These are phyloP conservation scores for Bauhinia variegata DNA, from an alignment of 306 rosid genomes.

Conservation along the genomic window DNA sequence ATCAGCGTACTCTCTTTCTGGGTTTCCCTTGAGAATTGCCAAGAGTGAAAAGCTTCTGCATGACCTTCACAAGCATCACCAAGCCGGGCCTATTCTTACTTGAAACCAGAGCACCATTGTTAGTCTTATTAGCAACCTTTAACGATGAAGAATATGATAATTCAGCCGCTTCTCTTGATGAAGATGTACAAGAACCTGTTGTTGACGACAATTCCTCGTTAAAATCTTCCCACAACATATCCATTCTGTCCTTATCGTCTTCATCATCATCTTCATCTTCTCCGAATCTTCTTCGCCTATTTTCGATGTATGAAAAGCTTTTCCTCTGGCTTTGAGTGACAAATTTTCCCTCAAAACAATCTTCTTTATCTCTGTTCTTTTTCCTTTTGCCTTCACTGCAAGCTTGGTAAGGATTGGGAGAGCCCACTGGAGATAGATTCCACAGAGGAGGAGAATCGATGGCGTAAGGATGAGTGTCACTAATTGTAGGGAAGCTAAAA, in stretches of 20 bases:
- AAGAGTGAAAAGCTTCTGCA: constrained; percentile 51
- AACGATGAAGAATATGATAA: constrained; percentile 27
- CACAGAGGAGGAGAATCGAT: constrained; percentile 55
- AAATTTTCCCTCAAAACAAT: constrained; percentile 5
- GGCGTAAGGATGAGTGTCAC: constrained; percentile 26
- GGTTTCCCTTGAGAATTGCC: constrained; percentile 42
- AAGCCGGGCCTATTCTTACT: constrained; percentile 39
- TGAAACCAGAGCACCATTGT: constrained; percentile 17
- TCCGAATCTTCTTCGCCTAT: neutral
- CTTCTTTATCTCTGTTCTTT: constrained; percentile 6
- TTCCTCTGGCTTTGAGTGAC: constrained; percentile 25
- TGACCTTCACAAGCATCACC: constrained; percentile 49
- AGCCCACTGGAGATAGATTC: constrained; percentile 43
- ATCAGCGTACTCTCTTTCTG: constrained; percentile 27
- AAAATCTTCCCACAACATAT: constrained; percentile 64
- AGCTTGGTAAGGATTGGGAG: constrained; percentile 33
- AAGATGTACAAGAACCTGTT: constrained; percentile 37
- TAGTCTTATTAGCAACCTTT: constrained; percentile 18
- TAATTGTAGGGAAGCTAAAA: constrained; percentile 51
- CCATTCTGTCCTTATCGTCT: constrained; percentile 64
- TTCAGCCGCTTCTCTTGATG: constrained; percentile 40
- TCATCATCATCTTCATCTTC: constrained; percentile 30
- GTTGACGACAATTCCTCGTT: constrained; percentile 51
- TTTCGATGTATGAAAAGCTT: constrained; percentile 33
- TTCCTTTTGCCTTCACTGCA: constrained; percentile 12